Evolutionary conservation across 306 rosid genomes (phyloP), one percentile per base, ranked within the genome.

Genomic region (Fragaria iinumae): DNA sequence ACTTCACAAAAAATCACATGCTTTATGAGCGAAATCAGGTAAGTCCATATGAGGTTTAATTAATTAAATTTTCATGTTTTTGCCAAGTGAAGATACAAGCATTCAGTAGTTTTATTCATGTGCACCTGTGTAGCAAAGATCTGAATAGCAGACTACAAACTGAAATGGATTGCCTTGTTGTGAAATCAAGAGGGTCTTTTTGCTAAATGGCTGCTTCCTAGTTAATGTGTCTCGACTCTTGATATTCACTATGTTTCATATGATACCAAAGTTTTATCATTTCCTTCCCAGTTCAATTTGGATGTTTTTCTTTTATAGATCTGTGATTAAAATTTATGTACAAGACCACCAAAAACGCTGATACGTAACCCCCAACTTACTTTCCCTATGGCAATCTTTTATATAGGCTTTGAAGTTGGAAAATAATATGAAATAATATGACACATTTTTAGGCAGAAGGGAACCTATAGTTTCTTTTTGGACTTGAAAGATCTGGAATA

Each of bases 1-100:
- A 89, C 84, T 92, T 96, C 86, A 81, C 99, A 48, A 96, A 96
- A 86, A 96, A 96, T 81, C 98, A 96, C 70, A 92, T 96, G 99
- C 99, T 96, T 55, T 96, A 96, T 67, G 99, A 96, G 81, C 91
- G 99, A 50, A 92, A 96, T 89, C 99, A 93, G 94, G 99, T 89
- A 65, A 82, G 48, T 63, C 70, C 59, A 68, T 86, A 52, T 32
- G 32, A 77, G 76, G 77, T 32, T 57, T 66, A 39, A 77, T 68
- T 76, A 36, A 71, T 36, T 14, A 25, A 50, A n/a, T 21, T 67
- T 27, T 17, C 52, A n/a, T 43, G 36, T 29, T 12, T 63, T 20
- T 57, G 29, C 27, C 43, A 76, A 78, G 14, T n/a, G 8, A 41
- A 56, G 43, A 38, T 43, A 41, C 13, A 8, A 29, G 56, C 55